These are phyloP conservation scores for Annulohypoxylon nitens DNA, from an alignment of 495 filamentous ascomycete species.

Conservation along the genomic window DNA sequence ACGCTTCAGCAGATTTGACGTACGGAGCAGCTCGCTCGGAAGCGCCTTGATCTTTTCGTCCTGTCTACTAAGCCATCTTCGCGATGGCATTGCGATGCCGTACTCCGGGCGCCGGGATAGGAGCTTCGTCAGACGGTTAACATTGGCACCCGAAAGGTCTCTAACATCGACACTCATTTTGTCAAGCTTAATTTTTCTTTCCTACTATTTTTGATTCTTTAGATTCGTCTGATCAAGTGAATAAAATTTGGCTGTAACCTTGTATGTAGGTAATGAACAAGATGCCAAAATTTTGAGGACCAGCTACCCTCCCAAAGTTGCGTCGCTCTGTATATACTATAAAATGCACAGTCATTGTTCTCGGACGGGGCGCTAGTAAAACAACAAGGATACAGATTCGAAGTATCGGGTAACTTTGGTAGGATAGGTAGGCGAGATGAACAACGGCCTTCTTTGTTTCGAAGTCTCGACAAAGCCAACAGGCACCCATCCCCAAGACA, in stretches of 20 bases:
- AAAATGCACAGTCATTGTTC: slow-evolving; percentile 25
- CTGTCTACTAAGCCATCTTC: slow-evolving; percentile 47
- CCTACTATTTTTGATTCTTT: slow-evolving; percentile 6
- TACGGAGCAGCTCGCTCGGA: slow-evolving; percentile 40
- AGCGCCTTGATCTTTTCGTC: slow-evolving; percentile 41
- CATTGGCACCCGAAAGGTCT: slow-evolving; percentile 33
- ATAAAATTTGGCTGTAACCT: background rate
- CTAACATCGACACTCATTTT: slow-evolving; percentile 44
- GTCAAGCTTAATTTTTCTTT: slow-evolving; percentile 2
- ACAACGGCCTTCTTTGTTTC: slow-evolving; percentile 29
- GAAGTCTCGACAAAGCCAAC: background rate
- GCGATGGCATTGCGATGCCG: slow-evolving; percentile 47
- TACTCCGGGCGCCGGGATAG: slow-evolving; percentile 50
- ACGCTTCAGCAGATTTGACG: slow-evolving; percentile 41
- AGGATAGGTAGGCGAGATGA: background rate
- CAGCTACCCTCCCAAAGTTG: background rate
- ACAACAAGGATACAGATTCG: slow-evolving; percentile 16
- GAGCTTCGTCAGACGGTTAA: slow-evolving; percentile 41
- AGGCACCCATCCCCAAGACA: slow-evolving; percentile 12
- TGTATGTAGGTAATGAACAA: background rate
- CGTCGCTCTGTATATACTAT: slow-evolving; percentile 26
- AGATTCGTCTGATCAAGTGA: slow-evolving; percentile 1
- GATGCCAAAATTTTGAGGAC: background rate
- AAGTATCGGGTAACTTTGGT: slow-evolving; percentile 15
- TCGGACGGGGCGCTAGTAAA: slow-evolving; percentile 8